A percentile compares a stretch with the other conserved stretches of the same genome.
phyloP scores from a whole-genome alignment of 306 rosid species.

The Mucuna pruriens region DNA sequence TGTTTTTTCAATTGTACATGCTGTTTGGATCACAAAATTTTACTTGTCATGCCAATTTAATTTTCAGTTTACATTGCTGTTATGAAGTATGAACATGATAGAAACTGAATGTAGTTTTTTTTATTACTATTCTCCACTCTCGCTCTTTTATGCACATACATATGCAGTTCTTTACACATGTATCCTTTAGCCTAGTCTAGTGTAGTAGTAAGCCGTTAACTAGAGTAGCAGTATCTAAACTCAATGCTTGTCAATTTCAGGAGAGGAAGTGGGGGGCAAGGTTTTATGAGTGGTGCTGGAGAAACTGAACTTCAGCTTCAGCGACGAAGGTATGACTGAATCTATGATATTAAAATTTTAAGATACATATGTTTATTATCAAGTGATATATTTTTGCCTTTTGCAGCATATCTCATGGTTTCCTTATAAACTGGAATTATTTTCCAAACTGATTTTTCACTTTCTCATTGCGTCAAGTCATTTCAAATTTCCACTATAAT shows the following conservation, averaged over 20 bases:
- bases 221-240: conserved; percentile 23
- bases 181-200: conserved; percentile 23
- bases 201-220: conserved; percentile 10
- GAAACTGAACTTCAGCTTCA: conserved; percentile 98
- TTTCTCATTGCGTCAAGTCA: conserved; percentile 2
- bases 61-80: conserved; percentile 16
- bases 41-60: background rate
- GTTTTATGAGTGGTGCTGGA: conserved; percentile 98
- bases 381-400: conserved; percentile 21
- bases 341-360: conserved; percentile 34
- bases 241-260: conserved; percentile 50
- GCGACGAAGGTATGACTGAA: conserved; percentile 74
- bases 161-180: background rate
- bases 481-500: conserved; percentile 6
- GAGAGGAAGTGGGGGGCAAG: conserved; percentile 96
- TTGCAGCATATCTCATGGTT: conserved; percentile 14
- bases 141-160: background rate
- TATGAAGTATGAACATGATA: background rate
- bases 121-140: background rate
- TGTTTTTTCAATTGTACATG: background rate
- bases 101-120: conserved; percentile 6
- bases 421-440: conserved; percentile 5
- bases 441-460: conserved; percentile 17
- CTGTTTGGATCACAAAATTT: background rate
- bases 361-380: conserved; percentile 25